Conservation (phyloP, 306 rosid species). For the Glycine tomentella region DNA sequence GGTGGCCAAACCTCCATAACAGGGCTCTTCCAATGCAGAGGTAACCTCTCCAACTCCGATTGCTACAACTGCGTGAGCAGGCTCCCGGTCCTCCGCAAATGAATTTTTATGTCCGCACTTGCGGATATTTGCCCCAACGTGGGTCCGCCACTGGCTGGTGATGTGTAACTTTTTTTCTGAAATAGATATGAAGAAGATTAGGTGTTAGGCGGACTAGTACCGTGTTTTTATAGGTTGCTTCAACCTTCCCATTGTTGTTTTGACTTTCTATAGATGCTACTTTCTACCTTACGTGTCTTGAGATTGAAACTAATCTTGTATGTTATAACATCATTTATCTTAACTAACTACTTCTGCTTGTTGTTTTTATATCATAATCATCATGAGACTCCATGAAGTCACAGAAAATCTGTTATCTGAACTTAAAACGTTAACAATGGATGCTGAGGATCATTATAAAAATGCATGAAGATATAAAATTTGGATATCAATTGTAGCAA, state of each 20-base stretch:
- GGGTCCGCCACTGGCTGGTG: too few relatives aligned
- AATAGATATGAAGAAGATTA: background rate
- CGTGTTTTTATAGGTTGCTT: background rate
- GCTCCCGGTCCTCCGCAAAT: too few relatives aligned
- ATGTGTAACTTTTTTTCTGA: background rate
- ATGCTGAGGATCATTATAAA: background rate
- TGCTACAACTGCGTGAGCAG: too few relatives aligned
- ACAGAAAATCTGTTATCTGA: background rate
- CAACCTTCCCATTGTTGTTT: background rate
- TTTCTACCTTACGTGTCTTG: background rate
- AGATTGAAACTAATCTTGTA: background rate
- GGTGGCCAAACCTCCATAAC: too few relatives aligned
- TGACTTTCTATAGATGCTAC: background rate
- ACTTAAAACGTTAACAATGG: slow-evolving; percentile 7
- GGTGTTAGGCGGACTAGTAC: background rate
- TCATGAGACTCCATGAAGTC: background rate
- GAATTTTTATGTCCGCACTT: too few relatives aligned
- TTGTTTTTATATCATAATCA: too few relatives aligned
- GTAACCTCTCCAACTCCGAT: too few relatives aligned
- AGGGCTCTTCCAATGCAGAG: too few relatives aligned
- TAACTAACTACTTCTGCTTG: too few relatives aligned
- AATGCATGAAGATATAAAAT: background rate
- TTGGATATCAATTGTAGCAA: background rate
- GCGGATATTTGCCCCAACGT: too few relatives aligned
- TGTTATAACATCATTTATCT: background rate